These are phyloP conservation scores for Persicaria tinctoria DNA, from an alignment of 148 eudicot species.

Conservation along the genomic window DNA sequence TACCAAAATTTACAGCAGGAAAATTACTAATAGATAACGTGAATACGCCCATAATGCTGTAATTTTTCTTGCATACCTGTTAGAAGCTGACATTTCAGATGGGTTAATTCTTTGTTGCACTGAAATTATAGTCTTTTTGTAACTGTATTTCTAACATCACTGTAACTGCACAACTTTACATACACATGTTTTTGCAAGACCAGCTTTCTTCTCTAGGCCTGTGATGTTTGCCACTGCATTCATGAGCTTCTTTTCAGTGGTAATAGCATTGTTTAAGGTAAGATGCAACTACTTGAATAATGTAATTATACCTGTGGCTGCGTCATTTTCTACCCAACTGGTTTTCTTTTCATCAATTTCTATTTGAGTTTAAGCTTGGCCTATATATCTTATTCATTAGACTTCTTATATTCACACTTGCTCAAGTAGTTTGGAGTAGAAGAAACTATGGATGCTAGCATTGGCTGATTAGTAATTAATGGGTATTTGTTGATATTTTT, in stretches of 20 bases:
- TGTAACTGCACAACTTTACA: slow-evolving; percentile 21
- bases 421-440: too few species aligned
- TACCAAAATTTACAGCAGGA: too few species aligned
- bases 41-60: too few species aligned
- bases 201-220: slow-evolving; percentile 69
- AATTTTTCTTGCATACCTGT: too few species aligned
- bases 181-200: slow-evolving; percentile 71
- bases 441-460: too few species aligned
- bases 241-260: slow-evolving; percentile 99
- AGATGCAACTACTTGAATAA: slow-evolving; percentile 7
- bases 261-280: slow-evolving; percentile 96
- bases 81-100: too few species aligned
- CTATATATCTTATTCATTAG: not conserved
- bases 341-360: not conserved
- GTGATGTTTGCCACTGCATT: slow-evolving; percentile 93
- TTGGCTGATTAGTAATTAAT: too few species aligned
- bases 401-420: too few species aligned
- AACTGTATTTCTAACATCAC: not conserved
- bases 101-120: not conserved
- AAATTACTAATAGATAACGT: too few species aligned
- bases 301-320: not conserved
- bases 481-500: too few species aligned
- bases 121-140: not conserved
- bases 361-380: not conserved
- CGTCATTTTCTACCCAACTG: not conserved